Evolutionary conservation across 2,329 filamentous ascomycete genomes (phyloP), one percentile per base, ranked within the genome.

Genomic region (Nemania diffusa): DNA sequence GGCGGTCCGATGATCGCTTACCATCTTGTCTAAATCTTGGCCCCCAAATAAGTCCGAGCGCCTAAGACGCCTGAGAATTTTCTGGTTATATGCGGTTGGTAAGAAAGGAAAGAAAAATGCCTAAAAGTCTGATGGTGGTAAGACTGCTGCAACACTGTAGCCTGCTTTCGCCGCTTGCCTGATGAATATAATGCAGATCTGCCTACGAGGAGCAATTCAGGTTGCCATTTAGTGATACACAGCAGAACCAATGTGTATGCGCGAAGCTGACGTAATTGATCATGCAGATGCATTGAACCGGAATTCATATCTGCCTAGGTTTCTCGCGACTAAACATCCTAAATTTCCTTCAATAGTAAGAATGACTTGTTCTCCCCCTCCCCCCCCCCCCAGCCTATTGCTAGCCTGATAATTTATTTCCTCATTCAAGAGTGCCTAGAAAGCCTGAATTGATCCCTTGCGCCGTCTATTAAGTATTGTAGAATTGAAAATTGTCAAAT

Each of bases 1-100:
- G 51, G 3, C 2, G 15, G 40, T 65, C 63, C 63, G 53, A 62
- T 53, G 22, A 27, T 22, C 46, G 26, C 46, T 48, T 34, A 26
- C 17, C 51, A 15, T 32, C 2, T 24, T 29, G 11, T 24, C 8
- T 9, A 48, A 32, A 15, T 32, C 42, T 26, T 62, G 34, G 24
- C 20, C 9, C 24, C 56, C 51, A 22, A n/a, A 26, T 37, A 24
- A 29, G 34, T 57, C 63, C 57, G 57, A 61, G 50, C 46, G 40
- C 50, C n/a, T 6, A 13, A 17, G 40, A 32, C 15, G 40, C 37
- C 22, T 46, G 26, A 29, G 44, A 50, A 5, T 50, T 26, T 6
- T 5, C 22, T 29, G 34, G n/a, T 17, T 27, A 15, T 9, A 32
- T 40, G 34, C 32, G 2, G 11, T 5, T 34, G 7, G 5, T 0